Conservation (phyloP, 345 rosid genomes). For the Chamaenerion angustifolium region DNA sequence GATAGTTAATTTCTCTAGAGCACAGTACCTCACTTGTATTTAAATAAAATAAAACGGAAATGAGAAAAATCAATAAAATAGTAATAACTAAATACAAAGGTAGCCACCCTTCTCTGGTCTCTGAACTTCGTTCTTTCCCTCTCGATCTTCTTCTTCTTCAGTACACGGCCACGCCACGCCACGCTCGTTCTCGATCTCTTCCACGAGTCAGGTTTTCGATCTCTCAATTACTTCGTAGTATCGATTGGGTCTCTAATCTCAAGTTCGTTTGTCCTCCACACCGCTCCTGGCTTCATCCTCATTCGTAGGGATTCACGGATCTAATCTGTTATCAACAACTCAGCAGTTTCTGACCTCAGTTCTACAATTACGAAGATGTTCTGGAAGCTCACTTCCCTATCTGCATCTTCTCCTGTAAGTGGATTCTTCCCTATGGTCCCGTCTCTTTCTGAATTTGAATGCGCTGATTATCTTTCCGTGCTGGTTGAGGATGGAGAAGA, state of each 20-base stretch:
- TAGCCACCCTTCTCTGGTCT: not conserved
- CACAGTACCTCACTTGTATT: too few relatives aligned
- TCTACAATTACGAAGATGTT: constrained; percentile 38
- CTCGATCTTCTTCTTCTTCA: constrained; percentile 26
- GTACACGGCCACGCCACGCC: constrained; percentile 7
- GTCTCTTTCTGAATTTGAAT: not conserved
- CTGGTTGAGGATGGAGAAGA: not conserved
- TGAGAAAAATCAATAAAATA: not conserved
- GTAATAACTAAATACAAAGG: not conserved
- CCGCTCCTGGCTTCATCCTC: constrained; percentile 24
- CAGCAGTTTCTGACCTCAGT: constrained; percentile 6
- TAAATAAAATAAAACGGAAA: too few relatives aligned
- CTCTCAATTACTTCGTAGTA: not conserved
- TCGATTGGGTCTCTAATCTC: constrained; percentile 12
- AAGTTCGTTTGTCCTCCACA: constrained; percentile 5
- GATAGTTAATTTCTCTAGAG: too few relatives aligned
- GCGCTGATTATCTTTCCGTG: not conserved
- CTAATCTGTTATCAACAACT: constrained; percentile 18
- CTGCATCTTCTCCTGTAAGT: constrained; percentile 91
- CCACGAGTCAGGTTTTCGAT: constrained; percentile 22
- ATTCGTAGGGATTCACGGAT: constrained; percentile 42
- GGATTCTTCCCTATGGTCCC: constrained; percentile 3
- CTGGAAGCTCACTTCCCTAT: constrained; percentile 85
- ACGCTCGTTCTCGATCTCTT: constrained; percentile 12
- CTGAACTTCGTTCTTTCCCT: constrained; percentile 3